These are phyloP conservation scores for Magnaporthiopsis poae DNA, from an alignment of 2,329 filamentous ascomycete genomes.

Conservation along the genomic window DNA sequence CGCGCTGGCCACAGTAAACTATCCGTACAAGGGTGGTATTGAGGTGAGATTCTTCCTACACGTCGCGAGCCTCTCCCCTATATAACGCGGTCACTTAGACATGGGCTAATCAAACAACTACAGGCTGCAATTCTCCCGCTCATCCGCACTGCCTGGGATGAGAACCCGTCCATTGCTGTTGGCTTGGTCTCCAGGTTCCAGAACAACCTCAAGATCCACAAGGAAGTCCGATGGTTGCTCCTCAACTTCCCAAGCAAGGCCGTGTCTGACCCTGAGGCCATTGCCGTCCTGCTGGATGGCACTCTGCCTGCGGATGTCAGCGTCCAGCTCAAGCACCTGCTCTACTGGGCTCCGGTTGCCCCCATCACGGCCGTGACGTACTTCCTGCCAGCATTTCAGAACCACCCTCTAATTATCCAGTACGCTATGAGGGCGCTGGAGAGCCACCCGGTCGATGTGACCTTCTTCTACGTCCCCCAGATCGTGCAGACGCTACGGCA, in stretches of 20 bases:
- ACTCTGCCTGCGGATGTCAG: constrained; percentile 68
- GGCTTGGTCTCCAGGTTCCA: constrained; percentile 73
- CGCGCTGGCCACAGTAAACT: constrained; percentile 27
- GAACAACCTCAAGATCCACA: constrained; percentile 61
- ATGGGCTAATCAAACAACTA: background rate
- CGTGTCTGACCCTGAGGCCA: constrained; percentile 67
- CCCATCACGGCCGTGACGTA: constrained; percentile 87
- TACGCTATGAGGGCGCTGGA: constrained; percentile 94
- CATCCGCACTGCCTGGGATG: constrained; percentile 74
- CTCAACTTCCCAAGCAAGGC: constrained; percentile 77
- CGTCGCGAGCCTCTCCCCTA: background rate
- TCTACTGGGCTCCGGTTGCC: constrained; percentile 89
- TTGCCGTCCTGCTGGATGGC: constrained; percentile 71
- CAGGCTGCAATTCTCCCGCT: constrained; percentile 45
- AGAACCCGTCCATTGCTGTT: constrained; percentile 77
- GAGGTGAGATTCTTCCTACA: constrained; percentile 24
- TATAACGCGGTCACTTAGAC: background rate
- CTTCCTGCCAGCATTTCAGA: constrained; percentile 81
- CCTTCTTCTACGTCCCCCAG: constrained; percentile 97
- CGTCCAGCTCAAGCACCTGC: constrained; percentile 80
- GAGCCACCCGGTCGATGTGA: constrained; percentile 88
- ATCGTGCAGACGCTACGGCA: constrained; percentile 93
- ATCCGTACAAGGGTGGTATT: constrained; percentile 29
- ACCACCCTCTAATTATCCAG: constrained; percentile 87
- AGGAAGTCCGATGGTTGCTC: constrained; percentile 69